Conservation (phyloP, 2,329 filamentous ascomycete species). For the Magnaporthales sp. region DNA sequence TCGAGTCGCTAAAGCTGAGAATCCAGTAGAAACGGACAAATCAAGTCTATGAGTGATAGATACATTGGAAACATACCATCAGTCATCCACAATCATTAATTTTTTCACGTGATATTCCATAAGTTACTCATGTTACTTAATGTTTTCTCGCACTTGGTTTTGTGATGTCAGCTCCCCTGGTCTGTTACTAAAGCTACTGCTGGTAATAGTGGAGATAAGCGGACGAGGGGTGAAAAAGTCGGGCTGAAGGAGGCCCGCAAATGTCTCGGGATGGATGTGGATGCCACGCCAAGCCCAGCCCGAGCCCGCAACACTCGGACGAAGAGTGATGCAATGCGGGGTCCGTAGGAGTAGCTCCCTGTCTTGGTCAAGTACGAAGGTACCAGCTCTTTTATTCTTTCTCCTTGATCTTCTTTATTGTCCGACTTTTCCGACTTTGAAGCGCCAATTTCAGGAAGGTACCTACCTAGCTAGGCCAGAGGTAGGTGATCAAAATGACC, state of each 20-base stretch:
- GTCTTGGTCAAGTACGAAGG: not conserved
- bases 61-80: not conserved
- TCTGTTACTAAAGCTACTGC: not conserved
- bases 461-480: not conserved
- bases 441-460: not conserved
- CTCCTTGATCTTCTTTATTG: not conserved
- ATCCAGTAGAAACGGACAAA: not conserved
- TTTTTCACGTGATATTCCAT: not conserved
- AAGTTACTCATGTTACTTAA: not conserved
- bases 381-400: not conserved
- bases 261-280: not conserved
- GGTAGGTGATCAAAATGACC: not conserved
- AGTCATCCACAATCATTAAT: not conserved
- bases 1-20: not conserved
- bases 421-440: not conserved
- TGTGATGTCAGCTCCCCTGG: not conserved
- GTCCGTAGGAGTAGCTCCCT: not conserved
- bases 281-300: not conserved
- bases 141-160: not conserved
- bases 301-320: not conserved
- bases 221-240: not conserved
- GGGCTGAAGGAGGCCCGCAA: not conserved
- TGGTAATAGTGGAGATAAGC: not conserved
- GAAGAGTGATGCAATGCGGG: not conserved
- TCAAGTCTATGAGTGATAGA: not conserved